Base-by-base conservation (phyloP, 768 basidiomycete species). In the Rhizopogon sp. region DNA sequence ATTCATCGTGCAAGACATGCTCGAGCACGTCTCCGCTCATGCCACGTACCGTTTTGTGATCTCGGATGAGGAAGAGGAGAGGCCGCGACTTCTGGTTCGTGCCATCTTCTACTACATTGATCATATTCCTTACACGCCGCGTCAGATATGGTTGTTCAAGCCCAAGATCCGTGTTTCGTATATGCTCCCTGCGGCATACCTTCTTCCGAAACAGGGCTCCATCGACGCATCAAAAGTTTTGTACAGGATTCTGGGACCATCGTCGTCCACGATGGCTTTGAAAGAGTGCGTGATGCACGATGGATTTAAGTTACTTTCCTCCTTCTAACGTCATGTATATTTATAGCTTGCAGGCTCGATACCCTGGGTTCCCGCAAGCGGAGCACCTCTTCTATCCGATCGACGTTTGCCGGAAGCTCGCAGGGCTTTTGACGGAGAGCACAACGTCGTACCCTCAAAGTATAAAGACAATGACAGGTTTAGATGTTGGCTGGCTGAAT, bases 141-240 rank as follows among this genome's bases (percentile, higher is more conserved):
- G 11, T 28, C 64, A 95, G 93, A 77, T 98, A 20, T 98, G 96
- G 95, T 66, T 98, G 20, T 97, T 98, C 79, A 97, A 95, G 69
- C 93, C 94, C 0, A 85, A 79, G 58, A 83, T 98, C 60, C 82
- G 81, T 10, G 70, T 98, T 13, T 83, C 93, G 1, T 95, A 93
- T 66, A 79, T 81, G 43, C 76, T 81, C 8, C 69, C 79, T 6
- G 70, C 72, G 10, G 74, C 80, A 16, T 82, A 80, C 53, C 67
- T 79, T 6, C 75, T 92, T 20, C 80, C 86, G 7, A 82, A 83
- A 66, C 77, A 73, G 46, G 84, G 78, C 6, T 81, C 82, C 5
- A 77, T 88, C 13, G 75, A 79, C 43, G 85, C 83, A 2, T 88
- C 92, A 43, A 95, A 96, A 69, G 87, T 97, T 43, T 72, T 97